Evolutionary conservation across 192 early-diverging fungal species (phyloP).

Genomic region (Gamsiella multidivaricata): DNA sequence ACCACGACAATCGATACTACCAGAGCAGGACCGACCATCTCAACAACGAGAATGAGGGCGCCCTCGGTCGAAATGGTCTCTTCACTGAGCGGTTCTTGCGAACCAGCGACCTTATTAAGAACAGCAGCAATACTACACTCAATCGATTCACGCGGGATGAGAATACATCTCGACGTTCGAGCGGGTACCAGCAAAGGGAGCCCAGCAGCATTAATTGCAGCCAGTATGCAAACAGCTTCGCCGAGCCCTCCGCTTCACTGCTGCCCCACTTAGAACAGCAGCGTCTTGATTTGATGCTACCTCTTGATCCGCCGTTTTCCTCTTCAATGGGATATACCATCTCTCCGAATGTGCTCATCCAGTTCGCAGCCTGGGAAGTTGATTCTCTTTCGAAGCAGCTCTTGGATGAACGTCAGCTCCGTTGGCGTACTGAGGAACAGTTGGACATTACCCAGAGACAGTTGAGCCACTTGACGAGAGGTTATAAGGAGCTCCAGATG

Average conservation of each 20-base stretch:
- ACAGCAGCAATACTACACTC: neutral
- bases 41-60: neutral
- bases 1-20: neutral
- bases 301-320: neutral
- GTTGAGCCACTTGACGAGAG: no score
- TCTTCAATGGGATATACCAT: neutral
- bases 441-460: no score
- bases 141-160: neutral
- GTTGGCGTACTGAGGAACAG: neutral
- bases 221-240: no score
- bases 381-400: neutral
- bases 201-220: no score
- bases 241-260: no score
- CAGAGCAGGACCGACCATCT: neutral
- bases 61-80: neutral
- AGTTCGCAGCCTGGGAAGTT: neutral
- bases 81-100: neutral
- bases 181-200: no score
- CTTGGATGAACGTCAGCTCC: neutral
- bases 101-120: neutral
- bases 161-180: no score
- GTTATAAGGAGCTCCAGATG: no score
- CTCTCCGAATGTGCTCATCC: neutral
- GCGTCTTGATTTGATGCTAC: neutral
- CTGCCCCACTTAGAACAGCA: neutral